Conservation (phyloP, 2,329 filamentous ascomycete species). For the Claviceps sp. region DNA sequence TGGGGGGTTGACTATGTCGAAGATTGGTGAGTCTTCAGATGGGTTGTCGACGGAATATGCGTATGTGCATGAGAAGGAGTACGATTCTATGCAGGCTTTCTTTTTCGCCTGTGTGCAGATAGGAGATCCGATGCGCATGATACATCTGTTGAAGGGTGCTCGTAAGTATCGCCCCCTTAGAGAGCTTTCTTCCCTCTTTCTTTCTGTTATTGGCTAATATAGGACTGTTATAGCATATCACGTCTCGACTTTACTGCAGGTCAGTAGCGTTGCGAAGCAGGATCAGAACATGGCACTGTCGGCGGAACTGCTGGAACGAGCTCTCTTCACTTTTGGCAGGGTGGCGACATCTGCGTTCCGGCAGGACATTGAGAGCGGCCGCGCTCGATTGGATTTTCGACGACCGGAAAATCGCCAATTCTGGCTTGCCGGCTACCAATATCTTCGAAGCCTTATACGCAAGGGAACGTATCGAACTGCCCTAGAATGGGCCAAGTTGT, state of each 20-base stretch:
- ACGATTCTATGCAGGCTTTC: conserved; percentile 58
- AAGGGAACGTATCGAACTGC: conserved; percentile 92
- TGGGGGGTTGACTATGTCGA: conserved; percentile 73
- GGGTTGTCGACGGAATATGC: conserved; percentile 56
- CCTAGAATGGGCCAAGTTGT: conserved; percentile 82
- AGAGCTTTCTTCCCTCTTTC: background rate
- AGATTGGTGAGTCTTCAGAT: conserved; percentile 25
- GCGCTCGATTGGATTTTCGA: conserved; percentile 66
- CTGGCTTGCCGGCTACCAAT: conserved; percentile 80
- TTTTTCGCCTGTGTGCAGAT: conserved; percentile 77
- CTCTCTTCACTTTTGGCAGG: conserved; percentile 86
- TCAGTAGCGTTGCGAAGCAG: conserved; percentile 82
- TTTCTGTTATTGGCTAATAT: conserved; percentile 8
- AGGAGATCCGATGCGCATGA: conserved; percentile 68
- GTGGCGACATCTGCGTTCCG: conserved; percentile 74
- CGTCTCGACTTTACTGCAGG: conserved; percentile 84
- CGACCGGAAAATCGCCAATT: conserved; percentile 84
- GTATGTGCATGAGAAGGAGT: conserved; percentile 61
- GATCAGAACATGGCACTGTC: conserved; percentile 79
- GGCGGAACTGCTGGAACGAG: conserved; percentile 77
- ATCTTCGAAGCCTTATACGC: conserved; percentile 70
- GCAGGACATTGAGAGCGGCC: conserved; percentile 60
- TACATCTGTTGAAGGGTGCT: conserved; percentile 47
- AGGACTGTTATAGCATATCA: conserved; percentile 53
- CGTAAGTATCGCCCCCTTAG: conserved; percentile 18